Percentiles rank a stretch among this genome's conserved stretches.
These are phyloP conservation scores for Sporothrix pseudoabietina DNA, from an alignment of 2,329 filamentous ascomycete species.

Conservation along the genomic window DNA sequence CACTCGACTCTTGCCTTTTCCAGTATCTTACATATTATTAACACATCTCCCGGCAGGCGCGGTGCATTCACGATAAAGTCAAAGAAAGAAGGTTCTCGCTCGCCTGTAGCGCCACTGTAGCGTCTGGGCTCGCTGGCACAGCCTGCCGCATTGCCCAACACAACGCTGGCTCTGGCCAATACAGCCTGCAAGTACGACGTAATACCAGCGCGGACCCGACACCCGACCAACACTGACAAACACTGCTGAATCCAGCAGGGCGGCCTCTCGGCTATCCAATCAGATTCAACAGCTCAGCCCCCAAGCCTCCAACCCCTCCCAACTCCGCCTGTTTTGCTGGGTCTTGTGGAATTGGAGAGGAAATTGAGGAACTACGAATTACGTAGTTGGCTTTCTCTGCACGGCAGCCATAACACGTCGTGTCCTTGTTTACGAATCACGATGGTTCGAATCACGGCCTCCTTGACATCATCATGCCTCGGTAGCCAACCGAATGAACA, in stretches of 20 bases:
- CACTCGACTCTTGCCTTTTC: too few species aligned
- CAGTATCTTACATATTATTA: too few species aligned
- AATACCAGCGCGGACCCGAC: background rate
- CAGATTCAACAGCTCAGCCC: slow-evolving; percentile 16
- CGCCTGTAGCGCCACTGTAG: background rate
- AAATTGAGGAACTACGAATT: background rate
- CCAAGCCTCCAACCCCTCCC: background rate
- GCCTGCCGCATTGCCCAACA: background rate
- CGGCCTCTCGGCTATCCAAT: slow-evolving; percentile 25
- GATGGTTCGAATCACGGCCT: background rate
- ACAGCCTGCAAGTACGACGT: too few species aligned
- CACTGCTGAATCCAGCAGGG: slow-evolving; percentile 16
- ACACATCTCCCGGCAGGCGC: background rate
- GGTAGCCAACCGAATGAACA: background rate
- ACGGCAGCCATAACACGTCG: background rate
- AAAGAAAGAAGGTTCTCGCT: background rate
- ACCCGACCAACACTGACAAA: background rate
- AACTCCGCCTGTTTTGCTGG: slow-evolving; percentile 17
- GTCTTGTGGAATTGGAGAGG: background rate
- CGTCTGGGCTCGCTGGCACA: background rate
- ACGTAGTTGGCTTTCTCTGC: background rate
- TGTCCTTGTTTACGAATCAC: slow-evolving; percentile 12
- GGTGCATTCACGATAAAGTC: background rate
- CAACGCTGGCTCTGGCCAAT: too few species aligned
- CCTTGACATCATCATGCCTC: slow-evolving; percentile 6